phyloP scores from a whole-genome alignment of 2,329 filamentous ascomycete genomes.

The Fusarium transvaalense region DNA sequence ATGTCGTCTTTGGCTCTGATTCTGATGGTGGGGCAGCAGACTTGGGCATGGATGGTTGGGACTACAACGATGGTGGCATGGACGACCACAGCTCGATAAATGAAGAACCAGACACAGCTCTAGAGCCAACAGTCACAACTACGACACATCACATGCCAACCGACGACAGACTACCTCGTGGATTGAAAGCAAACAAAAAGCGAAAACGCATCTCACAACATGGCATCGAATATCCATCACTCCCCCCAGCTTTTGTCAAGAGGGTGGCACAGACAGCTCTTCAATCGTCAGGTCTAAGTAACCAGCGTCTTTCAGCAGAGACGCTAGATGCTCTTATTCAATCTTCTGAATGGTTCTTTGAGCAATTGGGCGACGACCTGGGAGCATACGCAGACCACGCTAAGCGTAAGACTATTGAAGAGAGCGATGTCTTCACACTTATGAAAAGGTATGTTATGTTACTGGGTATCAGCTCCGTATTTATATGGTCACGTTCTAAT shows the following conservation, averaged over 20 bases:
- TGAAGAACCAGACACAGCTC: slow-evolving; percentile 29
- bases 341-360: slow-evolving; percentile 92
- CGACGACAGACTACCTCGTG: slow-evolving; percentile 33
- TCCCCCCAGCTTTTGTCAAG: slow-evolving; percentile 81
- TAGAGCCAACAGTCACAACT: slow-evolving; percentile 22
- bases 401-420: slow-evolving; percentile 85
- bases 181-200: slow-evolving; percentile 48
- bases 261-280: slow-evolving; percentile 78
- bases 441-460: slow-evolving; percentile 78
- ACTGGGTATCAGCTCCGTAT: slow-evolving; percentile 41
- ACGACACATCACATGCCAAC: slow-evolving; percentile 8
- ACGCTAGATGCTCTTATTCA: slow-evolving; percentile 80
- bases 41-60: slow-evolving; percentile 35
- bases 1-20: slow-evolving; percentile 36
- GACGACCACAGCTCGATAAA: slow-evolving; percentile 47
- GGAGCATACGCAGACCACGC: slow-evolving; percentile 84
- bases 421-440: slow-evolving; percentile 83
- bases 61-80: slow-evolving; percentile 33
- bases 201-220: slow-evolving; percentile 71
- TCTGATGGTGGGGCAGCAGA: slow-evolving; percentile 38
- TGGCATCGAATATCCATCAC: slow-evolving; percentile 79
- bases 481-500: slow-evolving; percentile 48
- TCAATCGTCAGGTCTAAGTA: slow-evolving; percentile 73
- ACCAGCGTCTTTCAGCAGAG: slow-evolving; percentile 78
- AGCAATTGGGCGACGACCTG: slow-evolving; percentile 85